These are phyloP conservation scores for Cardamine occulta DNA, from an alignment of 345 rosid species.

Conservation along the genomic window DNA sequence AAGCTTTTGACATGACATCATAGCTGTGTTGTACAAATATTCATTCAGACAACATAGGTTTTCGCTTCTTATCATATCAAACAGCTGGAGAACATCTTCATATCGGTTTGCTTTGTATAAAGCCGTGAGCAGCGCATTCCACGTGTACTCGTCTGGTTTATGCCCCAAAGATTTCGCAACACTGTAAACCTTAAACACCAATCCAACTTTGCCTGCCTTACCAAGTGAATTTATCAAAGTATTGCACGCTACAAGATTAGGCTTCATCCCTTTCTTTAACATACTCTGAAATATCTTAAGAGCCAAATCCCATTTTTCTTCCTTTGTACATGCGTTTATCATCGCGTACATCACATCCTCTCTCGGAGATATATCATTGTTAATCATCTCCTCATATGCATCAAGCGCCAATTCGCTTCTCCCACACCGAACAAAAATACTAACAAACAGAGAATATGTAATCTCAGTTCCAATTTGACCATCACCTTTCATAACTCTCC, in stretches of 20 bases:
- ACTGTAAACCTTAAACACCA: constrained; percentile 63
- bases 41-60: constrained; percentile 48
- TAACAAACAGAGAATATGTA: constrained; percentile 65
- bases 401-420: constrained; percentile 67
- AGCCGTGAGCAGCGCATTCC: constrained; percentile 72
- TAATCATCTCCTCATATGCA: constrained; percentile 72
- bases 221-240: constrained; percentile 71
- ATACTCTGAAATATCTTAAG: constrained; percentile 57
- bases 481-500: constrained; percentile 64
- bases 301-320: constrained; percentile 65
- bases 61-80: constrained; percentile 57
- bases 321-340: constrained; percentile 64
- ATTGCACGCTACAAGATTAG: constrained; percentile 71
- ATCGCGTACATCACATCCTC: constrained; percentile 63
- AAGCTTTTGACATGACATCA: constrained; percentile 78
- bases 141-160: constrained; percentile 69
- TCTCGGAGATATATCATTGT: constrained; percentile 50
- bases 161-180: constrained; percentile 58
- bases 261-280: constrained; percentile 55
- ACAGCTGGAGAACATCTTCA: constrained; percentile 64
- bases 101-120: constrained; percentile 62
- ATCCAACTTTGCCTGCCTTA: constrained; percentile 61
- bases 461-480: constrained; percentile 62
- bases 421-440: constrained; percentile 71
- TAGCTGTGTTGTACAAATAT: constrained; percentile 61